A percentile compares a stretch with the other conserved stretches of the same genome.
These are phyloP conservation scores for Sugiyamaella chiloensis DNA, from an alignment of 805 yeast genomes.

Conservation along the genomic window DNA sequence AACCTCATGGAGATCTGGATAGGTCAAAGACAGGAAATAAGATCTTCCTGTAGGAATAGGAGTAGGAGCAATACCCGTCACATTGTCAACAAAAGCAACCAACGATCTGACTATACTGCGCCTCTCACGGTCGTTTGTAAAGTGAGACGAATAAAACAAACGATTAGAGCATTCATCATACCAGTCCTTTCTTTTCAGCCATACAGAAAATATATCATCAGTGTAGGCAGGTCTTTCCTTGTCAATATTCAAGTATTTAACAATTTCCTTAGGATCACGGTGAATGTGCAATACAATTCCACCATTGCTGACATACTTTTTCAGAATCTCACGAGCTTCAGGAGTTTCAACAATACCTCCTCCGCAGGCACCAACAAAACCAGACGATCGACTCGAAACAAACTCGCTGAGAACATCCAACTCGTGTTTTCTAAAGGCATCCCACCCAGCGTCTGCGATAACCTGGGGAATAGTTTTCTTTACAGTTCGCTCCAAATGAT, in stretches of 20 bases:
- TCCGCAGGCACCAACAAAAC: constrained; percentile 84
- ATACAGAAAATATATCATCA: constrained; percentile 76
- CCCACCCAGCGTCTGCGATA: constrained; percentile 81
- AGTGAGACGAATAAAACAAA: constrained; percentile 73
- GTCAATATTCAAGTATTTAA: constrained; percentile 70
- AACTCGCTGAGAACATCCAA: constrained; percentile 51
- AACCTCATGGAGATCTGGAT: constrained; percentile 53
- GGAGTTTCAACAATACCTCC: constrained; percentile 90
- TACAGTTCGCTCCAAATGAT: constrained; percentile 55
- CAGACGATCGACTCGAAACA: constrained; percentile 41
- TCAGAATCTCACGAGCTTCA: constrained; percentile 61
- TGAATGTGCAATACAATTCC: constrained; percentile 90
- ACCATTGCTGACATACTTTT: constrained; percentile 50
- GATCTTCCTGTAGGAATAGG: constrained; percentile 47
- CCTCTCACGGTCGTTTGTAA: constrained; percentile 54
- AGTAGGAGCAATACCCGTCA: constrained; percentile 52
- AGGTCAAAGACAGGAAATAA: constrained; percentile 69
- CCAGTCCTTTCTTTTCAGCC: constrained; percentile 77
- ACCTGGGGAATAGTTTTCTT: constrained; percentile 38
- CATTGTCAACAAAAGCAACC: constrained; percentile 52
- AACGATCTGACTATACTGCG: constrained; percentile 57
- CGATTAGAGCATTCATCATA: constrained; percentile 78
- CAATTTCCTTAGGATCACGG: constrained; percentile 78
- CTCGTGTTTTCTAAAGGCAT: constrained; percentile 73
- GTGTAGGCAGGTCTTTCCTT: constrained; percentile 83